Conservation (phyloP, 495 filamentous ascomycete genomes). For the Hypoxylon perforatum region DNA sequence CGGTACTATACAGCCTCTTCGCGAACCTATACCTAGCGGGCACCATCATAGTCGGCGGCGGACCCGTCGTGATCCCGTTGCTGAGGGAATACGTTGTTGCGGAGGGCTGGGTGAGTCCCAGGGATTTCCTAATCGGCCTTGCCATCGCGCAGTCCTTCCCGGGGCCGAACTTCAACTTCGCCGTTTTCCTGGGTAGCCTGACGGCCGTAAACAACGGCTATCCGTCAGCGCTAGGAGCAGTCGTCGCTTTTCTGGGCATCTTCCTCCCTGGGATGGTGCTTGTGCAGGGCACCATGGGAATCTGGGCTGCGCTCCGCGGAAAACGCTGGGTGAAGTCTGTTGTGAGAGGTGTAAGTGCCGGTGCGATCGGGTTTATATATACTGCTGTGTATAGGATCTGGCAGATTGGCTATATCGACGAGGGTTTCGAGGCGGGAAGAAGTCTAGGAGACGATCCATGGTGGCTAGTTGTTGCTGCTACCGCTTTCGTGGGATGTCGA, state of each 20-base stretch:
- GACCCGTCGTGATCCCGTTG: constrained; percentile 86
- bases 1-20: constrained; percentile 72
- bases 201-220: constrained; percentile 55
- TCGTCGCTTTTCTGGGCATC: constrained; percentile 76
- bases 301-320: constrained; percentile 72
- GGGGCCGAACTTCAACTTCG: constrained; percentile 90
- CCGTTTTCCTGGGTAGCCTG: constrained; percentile 78
- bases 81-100: constrained; percentile 81
- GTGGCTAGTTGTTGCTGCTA: constrained; percentile 77
- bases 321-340: constrained; percentile 65
- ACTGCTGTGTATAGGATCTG: constrained; percentile 88
- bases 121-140: constrained; percentile 85
- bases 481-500: constrained; percentile 69
- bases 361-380: constrained; percentile 81
- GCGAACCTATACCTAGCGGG: constrained; percentile 86
- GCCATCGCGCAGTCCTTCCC: constrained; percentile 87
- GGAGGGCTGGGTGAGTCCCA: constrained; percentile 80
- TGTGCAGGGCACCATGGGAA: constrained; percentile 72
- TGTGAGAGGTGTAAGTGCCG: constrained; percentile 78
- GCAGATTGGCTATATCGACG: constrained; percentile 76
- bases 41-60: constrained; percentile 90
- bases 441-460: constrained; percentile 75
- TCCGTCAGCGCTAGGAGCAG: constrained; percentile 55
- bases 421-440: constrained; percentile 62
- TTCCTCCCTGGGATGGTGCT: constrained; percentile 77